A percentile compares a stretch with the other conserved stretches of the same genome.
These are phyloP conservation scores for Hordeum pubiflorum DNA, from an alignment of 202 grass and related monocot species.

Conservation along the genomic window DNA sequence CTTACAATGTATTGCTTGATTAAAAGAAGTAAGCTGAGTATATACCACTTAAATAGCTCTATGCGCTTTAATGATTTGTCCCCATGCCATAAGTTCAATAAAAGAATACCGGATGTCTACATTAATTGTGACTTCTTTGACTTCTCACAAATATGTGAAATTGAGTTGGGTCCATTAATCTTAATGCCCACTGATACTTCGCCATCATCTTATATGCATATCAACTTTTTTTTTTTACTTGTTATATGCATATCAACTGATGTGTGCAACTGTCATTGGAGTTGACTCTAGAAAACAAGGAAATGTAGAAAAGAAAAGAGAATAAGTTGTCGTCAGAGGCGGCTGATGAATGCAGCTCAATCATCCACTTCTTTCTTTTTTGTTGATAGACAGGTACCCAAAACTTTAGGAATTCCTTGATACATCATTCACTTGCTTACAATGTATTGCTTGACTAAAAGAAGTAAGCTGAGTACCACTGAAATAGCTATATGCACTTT, in stretches of 20 bases:
- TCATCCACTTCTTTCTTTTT: background rate
- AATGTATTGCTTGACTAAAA: background rate
- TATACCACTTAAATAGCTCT: background rate
- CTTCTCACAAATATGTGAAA: background rate
- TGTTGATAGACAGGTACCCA: too few species aligned
- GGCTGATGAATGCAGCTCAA: background rate
- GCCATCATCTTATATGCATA: too few species aligned
- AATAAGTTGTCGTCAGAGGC: background rate
- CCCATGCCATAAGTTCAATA: background rate
- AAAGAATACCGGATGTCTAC: background rate
- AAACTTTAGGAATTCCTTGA: too few species aligned
- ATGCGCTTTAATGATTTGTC: background rate
- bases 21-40: background rate
- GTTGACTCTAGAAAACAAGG: background rate
- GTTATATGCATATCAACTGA: background rate
- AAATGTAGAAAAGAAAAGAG: background rate
- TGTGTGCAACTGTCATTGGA: background rate
- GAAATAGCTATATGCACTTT: too few species aligned
- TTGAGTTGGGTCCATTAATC: background rate
- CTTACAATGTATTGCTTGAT: background rate
- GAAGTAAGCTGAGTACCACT: background rate
- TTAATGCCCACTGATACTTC: background rate
- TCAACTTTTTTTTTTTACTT: too few species aligned
- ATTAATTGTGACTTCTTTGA: background rate
- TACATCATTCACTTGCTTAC: too few species aligned